These are phyloP conservation scores for Chloris gayana DNA, from an alignment of 176 grass and related monocot genomes.

Conservation along the genomic window DNA sequence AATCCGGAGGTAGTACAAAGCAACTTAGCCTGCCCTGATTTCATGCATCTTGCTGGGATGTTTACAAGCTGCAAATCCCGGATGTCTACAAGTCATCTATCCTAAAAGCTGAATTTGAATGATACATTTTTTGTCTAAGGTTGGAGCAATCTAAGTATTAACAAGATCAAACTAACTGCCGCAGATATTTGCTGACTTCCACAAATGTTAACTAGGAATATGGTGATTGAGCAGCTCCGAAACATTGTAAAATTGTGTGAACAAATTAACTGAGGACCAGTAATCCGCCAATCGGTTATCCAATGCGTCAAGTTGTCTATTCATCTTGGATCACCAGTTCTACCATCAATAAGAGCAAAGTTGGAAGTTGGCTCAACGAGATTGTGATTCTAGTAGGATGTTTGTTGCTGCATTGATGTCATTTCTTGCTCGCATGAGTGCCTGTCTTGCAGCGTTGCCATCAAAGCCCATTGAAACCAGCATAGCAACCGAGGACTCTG, in stretches of 20 bases:
- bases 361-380: conserved; percentile 51
- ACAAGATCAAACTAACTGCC: conserved; percentile 41
- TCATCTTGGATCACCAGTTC: conserved; percentile 26
- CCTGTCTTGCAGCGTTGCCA: conserved; percentile 74
- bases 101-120: conserved; percentile 33
- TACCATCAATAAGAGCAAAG: conserved; percentile 7
- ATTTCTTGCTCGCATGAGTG: conserved; percentile 77
- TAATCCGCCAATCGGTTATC: not conserved
- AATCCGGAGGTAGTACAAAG: not conserved
- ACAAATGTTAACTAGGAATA: conserved; percentile 19
- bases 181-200: conserved; percentile 25
- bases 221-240: not conserved
- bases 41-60: not conserved
- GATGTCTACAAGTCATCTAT: conserved; percentile 28
- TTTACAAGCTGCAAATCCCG: not conserved
- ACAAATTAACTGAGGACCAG: not conserved
- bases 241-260: conserved; percentile 13
- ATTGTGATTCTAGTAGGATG: conserved; percentile 89
- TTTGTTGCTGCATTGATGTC: conserved; percentile 89
- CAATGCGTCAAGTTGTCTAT: not conserved
- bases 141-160: conserved; percentile 41
- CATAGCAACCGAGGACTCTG: conserved; percentile 78
- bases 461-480: conserved; percentile 97
- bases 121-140: conserved; percentile 29
- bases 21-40: not conserved